phyloP scores from a whole-genome alignment of 2,329 filamentous ascomycete genomes.

The Aspergillus sp. region DNA sequence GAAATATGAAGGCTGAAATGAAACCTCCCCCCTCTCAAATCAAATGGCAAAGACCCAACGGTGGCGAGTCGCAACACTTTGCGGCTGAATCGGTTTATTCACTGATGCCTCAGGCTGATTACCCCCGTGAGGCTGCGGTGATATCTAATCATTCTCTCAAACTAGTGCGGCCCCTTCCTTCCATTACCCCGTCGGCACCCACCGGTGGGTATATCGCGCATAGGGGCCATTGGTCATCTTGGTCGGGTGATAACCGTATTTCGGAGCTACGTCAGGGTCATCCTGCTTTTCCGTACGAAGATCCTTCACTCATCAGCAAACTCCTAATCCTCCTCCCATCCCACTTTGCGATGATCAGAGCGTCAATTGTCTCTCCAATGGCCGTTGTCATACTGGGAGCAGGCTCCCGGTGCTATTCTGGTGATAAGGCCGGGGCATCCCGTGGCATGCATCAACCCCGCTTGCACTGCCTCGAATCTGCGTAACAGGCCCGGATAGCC shows the following conservation, averaged over 20 bases:
- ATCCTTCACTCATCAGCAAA: neutral
- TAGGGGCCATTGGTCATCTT: neutral
- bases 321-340: neutral
- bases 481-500: neutral
- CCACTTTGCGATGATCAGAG: neutral
- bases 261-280: neutral
- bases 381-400: neutral
- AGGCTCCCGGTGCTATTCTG: neutral
- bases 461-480: conserved; percentile 1
- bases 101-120: neutral
- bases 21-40: neutral
- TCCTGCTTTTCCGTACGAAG: neutral
- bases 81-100: too few species aligned
- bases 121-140: neutral
- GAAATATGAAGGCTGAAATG: neutral
- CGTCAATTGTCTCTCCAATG: neutral
- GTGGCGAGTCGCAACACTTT: too few species aligned
- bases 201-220: neutral
- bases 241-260: conserved; percentile 2
- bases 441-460: neutral
- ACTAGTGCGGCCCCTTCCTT: neutral
- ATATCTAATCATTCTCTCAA: neutral
- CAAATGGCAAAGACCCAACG: neutral
- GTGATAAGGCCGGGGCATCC: neutral
- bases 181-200: neutral